These are phyloP conservation scores for Pelargonium nanum DNA, from an alignment of 345 rosid genomes.

Conservation along the genomic window DNA sequence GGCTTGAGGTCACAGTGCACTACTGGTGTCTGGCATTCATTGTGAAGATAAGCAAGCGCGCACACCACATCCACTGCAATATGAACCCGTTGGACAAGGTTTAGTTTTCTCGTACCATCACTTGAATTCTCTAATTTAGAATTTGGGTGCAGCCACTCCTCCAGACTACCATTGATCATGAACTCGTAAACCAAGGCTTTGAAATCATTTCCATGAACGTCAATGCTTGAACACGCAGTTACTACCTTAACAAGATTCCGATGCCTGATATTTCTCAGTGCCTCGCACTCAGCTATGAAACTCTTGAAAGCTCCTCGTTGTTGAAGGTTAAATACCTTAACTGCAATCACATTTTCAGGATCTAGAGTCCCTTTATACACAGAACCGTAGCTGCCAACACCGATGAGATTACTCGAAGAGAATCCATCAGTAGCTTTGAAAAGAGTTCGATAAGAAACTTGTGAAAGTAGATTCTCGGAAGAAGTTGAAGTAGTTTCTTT, in stretches of 20 bases:
- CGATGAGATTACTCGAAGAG: constrained; percentile 15
- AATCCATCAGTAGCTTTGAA: constrained; percentile 20
- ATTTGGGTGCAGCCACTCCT: constrained; percentile 9
- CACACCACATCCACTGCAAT: constrained; percentile 10
- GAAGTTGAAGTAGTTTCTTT: neutral
- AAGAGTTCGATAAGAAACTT: constrained; percentile 17
- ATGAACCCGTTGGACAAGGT: neutral
- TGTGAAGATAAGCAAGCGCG: constrained; percentile 16
- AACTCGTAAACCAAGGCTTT: constrained; percentile 22
- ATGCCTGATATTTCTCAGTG: constrained; percentile 16
- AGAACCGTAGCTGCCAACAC: constrained; percentile 16
- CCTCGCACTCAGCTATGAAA: constrained; percentile 21
- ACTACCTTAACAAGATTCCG: constrained; percentile 18
- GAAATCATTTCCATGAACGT: constrained; percentile 17
- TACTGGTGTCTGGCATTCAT: constrained; percentile 2
- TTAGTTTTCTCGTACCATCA: neutral
- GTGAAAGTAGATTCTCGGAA: neutral
- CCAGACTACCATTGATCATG: constrained; percentile 10
- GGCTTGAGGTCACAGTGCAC: constrained; percentile 24
- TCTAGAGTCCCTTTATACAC: constrained; percentile 21
- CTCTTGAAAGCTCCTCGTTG: constrained; percentile 17
- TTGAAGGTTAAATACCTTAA: constrained; percentile 18
- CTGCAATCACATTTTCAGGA: constrained; percentile 5
- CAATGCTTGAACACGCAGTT: constrained; percentile 19
- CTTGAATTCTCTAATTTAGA: neutral